A percentile compares a stretch with the other conserved stretches of the same genome.
These are phyloP conservation scores for Mikania micrantha DNA, from an alignment of 129 eudicot species.

Conservation along the genomic window DNA sequence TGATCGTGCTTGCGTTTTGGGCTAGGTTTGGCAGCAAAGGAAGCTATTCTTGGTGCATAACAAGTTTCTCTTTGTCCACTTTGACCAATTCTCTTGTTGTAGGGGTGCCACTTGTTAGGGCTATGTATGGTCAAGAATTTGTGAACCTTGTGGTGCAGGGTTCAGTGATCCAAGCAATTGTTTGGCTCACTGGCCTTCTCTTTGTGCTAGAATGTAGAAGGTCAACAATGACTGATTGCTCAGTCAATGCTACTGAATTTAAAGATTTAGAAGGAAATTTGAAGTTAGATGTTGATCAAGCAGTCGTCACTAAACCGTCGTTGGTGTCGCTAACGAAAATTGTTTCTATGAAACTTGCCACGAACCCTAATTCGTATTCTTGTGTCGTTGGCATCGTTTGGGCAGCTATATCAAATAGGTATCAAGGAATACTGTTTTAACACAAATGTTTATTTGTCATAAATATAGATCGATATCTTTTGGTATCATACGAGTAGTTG, in stretches of 20 bases:
- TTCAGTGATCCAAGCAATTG: conserved; percentile 61
- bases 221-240: conserved; percentile 24
- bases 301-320: conserved; percentile 20
- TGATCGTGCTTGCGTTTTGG: conserved; percentile 51
- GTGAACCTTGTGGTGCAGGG: conserved; percentile 71
- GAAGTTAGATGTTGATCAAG: conserved; percentile 4
- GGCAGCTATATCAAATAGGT: conserved; percentile 78
- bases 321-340: conserved; percentile 45
- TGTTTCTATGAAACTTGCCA: conserved; percentile 50
- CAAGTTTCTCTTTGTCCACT: conserved; percentile 70
- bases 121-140: conserved; percentile 67
- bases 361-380: conserved; percentile 76
- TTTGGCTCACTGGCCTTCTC: conserved; percentile 62
- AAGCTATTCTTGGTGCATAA: conserved; percentile 77
- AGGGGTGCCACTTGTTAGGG: conserved; percentile 66
- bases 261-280: conserved; percentile 44
- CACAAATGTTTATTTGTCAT: neutral
- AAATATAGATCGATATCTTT: neutral
- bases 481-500: neutral
- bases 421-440: neutral
- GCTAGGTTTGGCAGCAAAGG: conserved; percentile 69
- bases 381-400: conserved; percentile 65
- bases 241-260: conserved; percentile 1
- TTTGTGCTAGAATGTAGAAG: conserved; percentile 63
- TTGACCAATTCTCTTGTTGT: conserved; percentile 75